Evolutionary conservation across 2,329 filamentous ascomycete genomes (phyloP).

Genomic region (Lachnellula cervina): DNA sequence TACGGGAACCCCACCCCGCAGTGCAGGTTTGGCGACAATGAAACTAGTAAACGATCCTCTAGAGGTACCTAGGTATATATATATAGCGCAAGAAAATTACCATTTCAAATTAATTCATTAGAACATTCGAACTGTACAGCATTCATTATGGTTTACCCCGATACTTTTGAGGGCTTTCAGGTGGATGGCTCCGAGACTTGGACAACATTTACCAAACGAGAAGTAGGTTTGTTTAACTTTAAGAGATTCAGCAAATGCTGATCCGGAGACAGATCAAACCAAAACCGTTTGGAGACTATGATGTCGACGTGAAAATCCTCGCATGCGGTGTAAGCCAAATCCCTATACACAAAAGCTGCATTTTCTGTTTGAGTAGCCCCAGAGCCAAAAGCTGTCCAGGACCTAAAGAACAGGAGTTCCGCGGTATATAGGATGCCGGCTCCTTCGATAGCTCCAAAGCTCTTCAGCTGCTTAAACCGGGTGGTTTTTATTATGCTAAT

Average conservation of each 20-base stretch:
- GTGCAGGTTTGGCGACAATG: background rate
- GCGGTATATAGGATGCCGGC: too few species aligned
- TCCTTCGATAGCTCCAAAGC: too few species aligned
- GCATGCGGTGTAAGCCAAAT: constrained; percentile 54
- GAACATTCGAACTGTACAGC: too few species aligned
- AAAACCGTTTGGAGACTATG: constrained; percentile 81
- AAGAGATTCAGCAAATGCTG: background rate
- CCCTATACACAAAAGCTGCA: background rate
- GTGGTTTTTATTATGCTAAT: too few species aligned
- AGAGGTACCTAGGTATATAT: background rate
- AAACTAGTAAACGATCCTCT: background rate
- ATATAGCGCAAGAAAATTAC: background rate
- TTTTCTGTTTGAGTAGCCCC: too few species aligned
- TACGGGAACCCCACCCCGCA: background rate
- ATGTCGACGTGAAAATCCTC: constrained; percentile 81
- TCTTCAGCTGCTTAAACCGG: too few species aligned
- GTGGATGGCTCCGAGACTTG: constrained; percentile 31
- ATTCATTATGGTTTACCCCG: constrained; percentile 35
- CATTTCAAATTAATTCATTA: too few species aligned
- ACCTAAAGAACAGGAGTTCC: too few species aligned
- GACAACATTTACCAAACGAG: constrained; percentile 11
- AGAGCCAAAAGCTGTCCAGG: too few species aligned
- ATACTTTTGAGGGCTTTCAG: constrained; percentile 56
- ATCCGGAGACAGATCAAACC: constrained; percentile 43
- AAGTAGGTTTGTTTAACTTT: constrained; percentile 1